Evolutionary conservation across 192 early-diverging fungal genomes (phyloP).

Genomic region (Neocallimastix lanati): DNA sequence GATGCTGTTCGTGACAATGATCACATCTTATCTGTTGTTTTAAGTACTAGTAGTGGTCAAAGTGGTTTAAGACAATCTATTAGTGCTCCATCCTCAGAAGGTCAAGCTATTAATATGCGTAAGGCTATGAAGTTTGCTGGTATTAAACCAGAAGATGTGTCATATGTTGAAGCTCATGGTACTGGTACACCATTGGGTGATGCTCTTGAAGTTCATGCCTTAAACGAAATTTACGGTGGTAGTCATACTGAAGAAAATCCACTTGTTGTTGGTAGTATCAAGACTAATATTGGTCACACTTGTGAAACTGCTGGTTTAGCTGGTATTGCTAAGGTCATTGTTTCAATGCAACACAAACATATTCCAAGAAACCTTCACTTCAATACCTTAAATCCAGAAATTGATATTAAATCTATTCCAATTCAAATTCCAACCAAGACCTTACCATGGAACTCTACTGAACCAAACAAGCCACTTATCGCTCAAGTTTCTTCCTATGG

Average conservation of each 20-base stretch:
- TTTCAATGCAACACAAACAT: conserved; percentile 6
- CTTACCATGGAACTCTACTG: neutral
- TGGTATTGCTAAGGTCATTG: conserved; percentile 7
- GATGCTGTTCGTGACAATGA: conserved; percentile 10
- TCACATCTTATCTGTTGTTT: conserved; percentile 10
- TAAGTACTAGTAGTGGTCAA: conserved; percentile 8
- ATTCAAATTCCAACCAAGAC: conserved; percentile 9
- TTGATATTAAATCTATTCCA: conserved; percentile 5
- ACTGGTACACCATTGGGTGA: conserved; percentile 5
- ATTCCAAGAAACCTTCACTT: conserved; percentile 9
- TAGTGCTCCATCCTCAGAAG: neutral
- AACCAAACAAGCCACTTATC: conserved; percentile 5
- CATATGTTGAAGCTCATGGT: conserved; percentile 3
- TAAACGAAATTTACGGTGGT: neutral
- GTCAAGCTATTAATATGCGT: neutral
- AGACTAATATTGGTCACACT: conserved; percentile 3
- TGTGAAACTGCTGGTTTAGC: conserved; percentile 5
- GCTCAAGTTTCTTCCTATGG: conserved; percentile 9
- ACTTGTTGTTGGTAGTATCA: conserved; percentile 3
- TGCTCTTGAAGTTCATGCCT: neutral
- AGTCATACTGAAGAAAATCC: neutral
- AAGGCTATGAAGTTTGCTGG: neutral
- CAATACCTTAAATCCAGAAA: conserved; percentile 9
- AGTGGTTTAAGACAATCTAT: conserved; percentile 9
- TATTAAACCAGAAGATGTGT: conserved; percentile 1